These are phyloP conservation scores for Talaromyces pinophilus DNA, from an alignment of 2,329 filamentous ascomycete genomes.

Conservation along the genomic window DNA sequence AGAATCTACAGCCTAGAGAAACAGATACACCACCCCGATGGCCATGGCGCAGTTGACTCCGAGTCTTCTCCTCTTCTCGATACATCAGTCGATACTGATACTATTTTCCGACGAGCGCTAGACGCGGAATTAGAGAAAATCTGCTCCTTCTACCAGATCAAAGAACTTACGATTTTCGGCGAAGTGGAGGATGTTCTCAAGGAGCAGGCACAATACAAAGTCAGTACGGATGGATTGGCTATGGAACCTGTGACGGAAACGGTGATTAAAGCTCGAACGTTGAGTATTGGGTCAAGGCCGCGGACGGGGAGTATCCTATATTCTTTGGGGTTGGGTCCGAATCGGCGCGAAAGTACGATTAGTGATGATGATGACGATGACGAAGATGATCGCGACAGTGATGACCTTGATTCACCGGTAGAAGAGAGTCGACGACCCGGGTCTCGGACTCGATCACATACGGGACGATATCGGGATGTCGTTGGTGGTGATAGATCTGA, in stretches of 20 bases:
- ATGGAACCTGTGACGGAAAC: constrained; percentile 47
- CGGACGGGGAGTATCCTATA: constrained; percentile 56
- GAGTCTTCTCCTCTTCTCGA: constrained; percentile 83
- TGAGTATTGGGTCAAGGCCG: constrained; percentile 45
- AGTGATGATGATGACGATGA: constrained; percentile 51
- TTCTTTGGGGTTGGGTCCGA: constrained; percentile 45
- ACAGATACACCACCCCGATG: constrained; percentile 63
- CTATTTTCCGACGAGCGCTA: constrained; percentile 76
- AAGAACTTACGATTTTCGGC: constrained; percentile 82
- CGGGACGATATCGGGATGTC: constrained; percentile 29
- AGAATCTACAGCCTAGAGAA: constrained; percentile 97
- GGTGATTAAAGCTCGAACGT: constrained; percentile 44
- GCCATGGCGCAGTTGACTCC: constrained; percentile 62
- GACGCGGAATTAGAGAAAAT: constrained; percentile 94
- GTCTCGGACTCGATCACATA: constrained; percentile 29
- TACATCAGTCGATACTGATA: constrained; percentile 68
- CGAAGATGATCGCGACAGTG: constrained; percentile 55
- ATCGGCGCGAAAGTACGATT: constrained; percentile 49
- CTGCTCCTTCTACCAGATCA: constrained; percentile 82
- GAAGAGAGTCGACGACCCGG: constrained; percentile 39
- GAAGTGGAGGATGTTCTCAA: constrained; percentile 76
- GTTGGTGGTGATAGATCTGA: constrained; percentile 32
- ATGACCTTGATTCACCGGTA: constrained; percentile 59
- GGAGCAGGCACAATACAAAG: constrained; percentile 70
- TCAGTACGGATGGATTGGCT: constrained; percentile 52